Evolutionary conservation across 1,284 basidiomycete species (phyloP).

Genomic region (Ceratobasidium sp.): DNA sequence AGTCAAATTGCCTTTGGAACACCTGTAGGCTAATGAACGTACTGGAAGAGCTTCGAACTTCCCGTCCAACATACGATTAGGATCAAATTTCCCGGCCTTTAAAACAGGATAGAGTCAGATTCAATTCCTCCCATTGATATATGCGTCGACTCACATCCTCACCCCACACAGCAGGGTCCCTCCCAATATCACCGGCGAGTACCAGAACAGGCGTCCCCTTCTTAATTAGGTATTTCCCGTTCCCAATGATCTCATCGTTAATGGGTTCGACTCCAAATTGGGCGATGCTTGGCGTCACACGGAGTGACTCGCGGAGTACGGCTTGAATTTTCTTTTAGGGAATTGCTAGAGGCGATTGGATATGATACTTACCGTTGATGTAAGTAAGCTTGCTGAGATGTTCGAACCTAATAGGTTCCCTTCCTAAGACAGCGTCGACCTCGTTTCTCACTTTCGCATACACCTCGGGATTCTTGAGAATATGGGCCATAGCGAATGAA

Average conservation of each 20-base stretch:
- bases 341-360: neutral
- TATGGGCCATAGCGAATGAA: conserved; percentile 53
- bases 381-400: conserved; percentile 53
- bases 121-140: conserved; percentile 6
- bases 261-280: conserved; percentile 47
- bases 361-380: conserved; percentile 51
- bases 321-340: conserved; percentile 23
- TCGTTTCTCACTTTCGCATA: conserved; percentile 53
- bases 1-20: neutral
- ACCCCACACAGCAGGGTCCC: conserved; percentile 55
- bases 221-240: conserved; percentile 51
- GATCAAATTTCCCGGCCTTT: conserved; percentile 52
- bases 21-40: neutral
- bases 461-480: conserved; percentile 52
- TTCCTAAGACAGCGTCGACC: conserved; percentile 53
- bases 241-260: conserved; percentile 51
- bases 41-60: conserved; percentile 52
- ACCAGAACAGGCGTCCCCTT: conserved; percentile 49
- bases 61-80: conserved; percentile 65
- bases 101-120: no score
- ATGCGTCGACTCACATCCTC: conserved; percentile 50
- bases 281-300: conserved; percentile 53
- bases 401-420: conserved; percentile 48
- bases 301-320: conserved; percentile 54
- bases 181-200: conserved; percentile 52